Conservation (phyloP, 345 rosid species). For the Camelina hispida region DNA sequence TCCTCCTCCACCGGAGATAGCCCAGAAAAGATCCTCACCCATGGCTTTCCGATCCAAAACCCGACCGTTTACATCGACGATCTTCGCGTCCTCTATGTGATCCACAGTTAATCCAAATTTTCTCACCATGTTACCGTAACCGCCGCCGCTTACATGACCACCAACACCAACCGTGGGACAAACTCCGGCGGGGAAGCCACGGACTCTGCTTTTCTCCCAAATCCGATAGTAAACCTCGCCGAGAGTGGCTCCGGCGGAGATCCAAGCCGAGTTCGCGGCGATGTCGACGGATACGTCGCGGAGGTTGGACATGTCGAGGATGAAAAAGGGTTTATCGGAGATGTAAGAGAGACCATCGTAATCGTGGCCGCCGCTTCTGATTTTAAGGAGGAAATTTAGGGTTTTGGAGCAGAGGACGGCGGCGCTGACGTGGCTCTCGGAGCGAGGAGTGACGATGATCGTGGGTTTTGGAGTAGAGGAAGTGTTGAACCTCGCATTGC, state of each 20-base stretch:
- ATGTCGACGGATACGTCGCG: constrained; percentile 46
- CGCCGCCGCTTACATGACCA: constrained; percentile 68
- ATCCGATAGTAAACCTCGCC: constrained; percentile 60
- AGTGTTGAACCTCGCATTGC: constrained; percentile 63
- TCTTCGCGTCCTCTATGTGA: constrained; percentile 56
- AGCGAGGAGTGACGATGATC: constrained; percentile 57
- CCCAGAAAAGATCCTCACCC: constrained; percentile 77
- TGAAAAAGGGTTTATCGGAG: constrained; percentile 55
- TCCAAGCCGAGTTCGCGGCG: constrained; percentile 50
- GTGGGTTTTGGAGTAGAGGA: constrained; percentile 55
- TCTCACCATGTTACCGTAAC: constrained; percentile 63
- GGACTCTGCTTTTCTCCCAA: constrained; percentile 51
- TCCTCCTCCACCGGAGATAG: constrained; percentile 66
- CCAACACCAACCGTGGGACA: constrained; percentile 77
- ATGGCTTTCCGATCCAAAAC: constrained; percentile 54
- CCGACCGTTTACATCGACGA: constrained; percentile 59
- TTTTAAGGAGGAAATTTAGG: constrained; percentile 51
- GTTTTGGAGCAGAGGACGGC: constrained; percentile 59
- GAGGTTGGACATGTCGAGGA: constrained; percentile 62
- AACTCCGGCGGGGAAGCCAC: constrained; percentile 64
- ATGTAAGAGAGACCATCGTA: constrained; percentile 61
- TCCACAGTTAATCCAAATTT: constrained; percentile 63
- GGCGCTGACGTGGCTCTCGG: constrained; percentile 58
- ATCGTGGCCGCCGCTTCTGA: constrained; percentile 71
- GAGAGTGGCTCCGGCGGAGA: constrained; percentile 62